Base-by-base conservation (phyloP, 129 eudicot genomes). In the Oenanthe sinensis region DNA sequence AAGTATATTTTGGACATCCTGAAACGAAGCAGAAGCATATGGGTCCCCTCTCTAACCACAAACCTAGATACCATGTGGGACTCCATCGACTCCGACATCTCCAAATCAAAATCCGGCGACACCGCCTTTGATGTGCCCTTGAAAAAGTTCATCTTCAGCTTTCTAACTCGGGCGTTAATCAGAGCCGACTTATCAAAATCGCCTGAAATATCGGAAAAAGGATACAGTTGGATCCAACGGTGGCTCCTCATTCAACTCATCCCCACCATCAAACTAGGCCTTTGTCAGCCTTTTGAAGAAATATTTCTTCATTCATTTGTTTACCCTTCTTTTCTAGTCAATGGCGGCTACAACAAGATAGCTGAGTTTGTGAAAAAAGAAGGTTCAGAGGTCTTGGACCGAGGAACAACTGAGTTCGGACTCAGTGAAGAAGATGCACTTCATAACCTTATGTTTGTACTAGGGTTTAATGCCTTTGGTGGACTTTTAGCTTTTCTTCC, bases 391-490 rank as follows among this genome's bases (percentile, higher is more conserved):
- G 71, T 78, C 2, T 13, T 88, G 12, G 4, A 48, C 15, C 71
- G 80, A 40, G 92, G 82, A 13, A 60, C 75, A 71, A 79, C 79
- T 6, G 90, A 88, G 62, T 88, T 84, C 77, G 76, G 82, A 3
- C 87, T 86, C 11, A 82, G 79, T 13, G 22, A 77, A 42, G 54
- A 88, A 55, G 90, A 88, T 42, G 65, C 88, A 8, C 63, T 88
- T 37, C 92, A 86, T 62, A 88, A 88, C 71, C 82, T 88, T 20
- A 13, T 88, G n/a, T 88, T 84, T 80, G 78, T 84, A 5, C 76
- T 86, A 1, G 92, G 92, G n/a, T 88, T 88, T 50, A 88, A 88
- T 42, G 92, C 90, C 8, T 88, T 75, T 36, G 92, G 92, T 6
- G 92, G 92, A 13, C 83, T 86, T 22, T 46, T 84, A 3, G 36